phyloP scores from a whole-genome alignment of 2,329 filamentous ascomycete species.

The Cercospora sojina region DNA sequence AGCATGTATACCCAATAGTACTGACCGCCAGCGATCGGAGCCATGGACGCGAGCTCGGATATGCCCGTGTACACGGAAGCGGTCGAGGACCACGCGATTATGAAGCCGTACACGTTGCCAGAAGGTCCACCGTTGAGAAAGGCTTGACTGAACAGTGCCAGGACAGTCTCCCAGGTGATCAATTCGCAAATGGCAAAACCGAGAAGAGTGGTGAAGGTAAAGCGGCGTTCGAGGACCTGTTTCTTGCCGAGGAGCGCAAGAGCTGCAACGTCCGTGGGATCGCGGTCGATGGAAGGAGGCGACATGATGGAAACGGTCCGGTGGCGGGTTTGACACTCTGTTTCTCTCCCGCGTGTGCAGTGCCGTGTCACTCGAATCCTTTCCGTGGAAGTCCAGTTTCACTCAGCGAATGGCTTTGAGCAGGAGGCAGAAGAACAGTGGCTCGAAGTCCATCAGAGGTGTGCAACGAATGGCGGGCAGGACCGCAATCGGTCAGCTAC shows the following conservation, averaged over 20 bases:
- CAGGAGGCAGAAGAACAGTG: slow-evolving; percentile 37
- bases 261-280: slow-evolving; percentile 38
- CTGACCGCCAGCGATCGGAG: slow-evolving; percentile 48
- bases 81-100: slow-evolving; percentile 53
- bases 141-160: slow-evolving; percentile 46
- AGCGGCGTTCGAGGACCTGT: slow-evolving; percentile 47
- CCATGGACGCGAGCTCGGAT: slow-evolving; percentile 50
- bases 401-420: slow-evolving; percentile 36
- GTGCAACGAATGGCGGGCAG: neutral
- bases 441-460: slow-evolving; percentile 35
- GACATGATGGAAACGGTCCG: slow-evolving; percentile 21
- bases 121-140: slow-evolving; percentile 50
- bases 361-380: neutral
- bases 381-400: neutral
- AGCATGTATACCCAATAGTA: slow-evolving; percentile 51
- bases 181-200: slow-evolving; percentile 48
- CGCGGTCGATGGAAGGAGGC: slow-evolving; percentile 13
- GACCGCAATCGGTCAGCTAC: slow-evolving; percentile 5
- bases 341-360: neutral
- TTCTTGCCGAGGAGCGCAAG: slow-evolving; percentile 49
- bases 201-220: slow-evolving; percentile 45
- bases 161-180: slow-evolving; percentile 50
- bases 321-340: neutral
- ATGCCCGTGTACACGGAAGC: slow-evolving; percentile 50
- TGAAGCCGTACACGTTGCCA: slow-evolving; percentile 53